Percentiles rank a stretch among this genome's conserved stretches.
Conservation (phyloP, 169 alveolate genomes). For the Eimeria sp. region DNA sequence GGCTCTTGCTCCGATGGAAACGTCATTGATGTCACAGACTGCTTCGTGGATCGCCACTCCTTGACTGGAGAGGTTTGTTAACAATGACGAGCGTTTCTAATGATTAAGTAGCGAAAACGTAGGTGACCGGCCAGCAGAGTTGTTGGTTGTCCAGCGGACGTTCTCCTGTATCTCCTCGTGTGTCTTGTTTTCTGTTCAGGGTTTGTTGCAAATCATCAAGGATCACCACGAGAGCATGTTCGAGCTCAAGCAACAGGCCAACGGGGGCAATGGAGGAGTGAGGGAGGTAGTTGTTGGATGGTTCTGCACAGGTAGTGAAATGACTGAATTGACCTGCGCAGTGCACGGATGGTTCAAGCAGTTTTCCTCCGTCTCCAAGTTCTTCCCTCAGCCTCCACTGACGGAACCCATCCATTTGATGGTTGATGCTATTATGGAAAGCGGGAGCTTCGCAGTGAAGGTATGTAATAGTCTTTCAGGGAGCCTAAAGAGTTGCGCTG, state of each 20-base stretch:
- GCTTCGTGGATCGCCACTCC: conserved; percentile 95
- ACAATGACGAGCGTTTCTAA: no score
- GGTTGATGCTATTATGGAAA: conserved; percentile 95
- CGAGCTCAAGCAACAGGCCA: conserved; percentile 93
- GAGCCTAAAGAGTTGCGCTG: not conserved
- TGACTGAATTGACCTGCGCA: conserved; percentile 95
- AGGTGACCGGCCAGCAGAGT: not conserved
- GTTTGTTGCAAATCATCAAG: conserved; percentile 94
- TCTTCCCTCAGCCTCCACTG: conserved; percentile 93
- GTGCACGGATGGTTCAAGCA: conserved; percentile 96
- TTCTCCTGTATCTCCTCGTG: not conserved
- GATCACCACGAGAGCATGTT: conserved; percentile 96
- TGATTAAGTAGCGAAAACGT: not conserved
- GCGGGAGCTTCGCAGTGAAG: conserved; percentile 92
- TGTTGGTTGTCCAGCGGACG: not conserved
- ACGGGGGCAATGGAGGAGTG: conserved; percentile 93
- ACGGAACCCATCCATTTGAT: conserved; percentile 95
- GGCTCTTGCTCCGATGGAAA: conserved; percentile 94
- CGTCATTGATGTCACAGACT: conserved; percentile 94
- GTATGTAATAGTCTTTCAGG: conserved; percentile 75
- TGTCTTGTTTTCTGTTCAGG: conserved; percentile 81
- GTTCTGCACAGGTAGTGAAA: conserved; percentile 95
- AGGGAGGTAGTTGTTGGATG: conserved; percentile 95
- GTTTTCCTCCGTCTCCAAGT: conserved; percentile 92
- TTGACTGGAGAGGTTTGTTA: conserved; percentile 92